Evolutionary conservation across 257 asterid species (phyloP), one percentile per base, ranked within the genome.

Genomic region (Solanum pimpinellifolium): DNA sequence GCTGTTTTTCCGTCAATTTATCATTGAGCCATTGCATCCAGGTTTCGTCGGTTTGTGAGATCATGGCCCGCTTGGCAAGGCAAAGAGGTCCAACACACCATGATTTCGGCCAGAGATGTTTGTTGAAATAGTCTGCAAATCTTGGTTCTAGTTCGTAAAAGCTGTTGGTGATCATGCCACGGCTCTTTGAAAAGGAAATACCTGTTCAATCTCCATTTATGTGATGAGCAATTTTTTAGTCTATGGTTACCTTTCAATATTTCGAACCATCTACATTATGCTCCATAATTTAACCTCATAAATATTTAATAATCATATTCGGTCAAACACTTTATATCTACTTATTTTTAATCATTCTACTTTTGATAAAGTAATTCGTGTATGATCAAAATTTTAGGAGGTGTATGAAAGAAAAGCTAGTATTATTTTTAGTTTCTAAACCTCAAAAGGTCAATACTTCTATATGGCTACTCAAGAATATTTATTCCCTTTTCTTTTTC

Each of bases 71-170:
- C 70, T 85, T 90, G 41, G 90, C 93, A 60, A 86, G 10, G 69
- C 95, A 91, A 11, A 96, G 93, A 11, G 99, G 99, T 2, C 99
- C 99, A 14, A 94, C 73, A 46, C 93, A 90, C 90, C 90, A 88
- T 6, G 91, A 91, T 80, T 90, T 94, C 0, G 96, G 98, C 0
- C 96, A 93, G 10, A 92, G 21, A 16, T 86, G 90, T 62, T 59
- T 9, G 29, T 92, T 92, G 96, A 92, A 95, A 47, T 84, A 94
- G 25, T 93, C 94, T 13, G 59, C 88, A 42, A 90, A 96, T 16
- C 29, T 13, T 10, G 87, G 18, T 60, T 96, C 99, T 14, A 96
- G 83, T 86, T 90, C 94, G 65, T 91, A 84, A 66, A 89, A 91
- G 86, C 90, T 91, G 91, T 96, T 94, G 11, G 90, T 92, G 6